Base-by-base conservation (phyloP, 1,139 yeast genomes). In the Scheffersomyces parashehatae region DNA sequence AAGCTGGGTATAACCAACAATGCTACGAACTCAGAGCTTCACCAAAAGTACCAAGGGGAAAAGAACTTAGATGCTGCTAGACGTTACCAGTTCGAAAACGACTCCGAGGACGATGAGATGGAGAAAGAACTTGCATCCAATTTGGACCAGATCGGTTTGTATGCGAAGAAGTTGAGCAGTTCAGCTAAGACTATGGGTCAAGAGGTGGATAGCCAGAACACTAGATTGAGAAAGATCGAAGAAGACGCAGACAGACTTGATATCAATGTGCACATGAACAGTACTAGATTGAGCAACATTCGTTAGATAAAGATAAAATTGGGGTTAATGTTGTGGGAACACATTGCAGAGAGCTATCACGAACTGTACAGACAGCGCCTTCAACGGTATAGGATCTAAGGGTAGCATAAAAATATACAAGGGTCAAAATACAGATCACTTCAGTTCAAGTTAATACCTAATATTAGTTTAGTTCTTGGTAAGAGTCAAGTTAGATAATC, bases 61-160 rank as follows among this genome's bases (percentile, higher is more conserved):
- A 64, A 70, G 48, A 65, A 75, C 43, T 69, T 79, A 44, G 65
- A 65, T 29, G 77, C 75, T 11, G 83, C 84, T 1, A 58, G 67
- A 50, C 48, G 79, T 42, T 75, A 75, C 56, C 81, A 75, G 53
- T 75, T 75, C 55, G 81, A 75, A 54, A 70, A 72, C 46, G 84
- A 80, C 56, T 71, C 73, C 39, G 84, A 79, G 53, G 85, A 80
- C 54, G 84, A 80, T 50, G 81, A 75, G 46, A 74, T 77, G 73
- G 85, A 80, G 54, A 78, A 78, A 53, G 83, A 80, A 50, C 66
- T 78, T 55, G 77, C 81, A 10, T 53, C 64, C 43, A 80, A 80
- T 54, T 67, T 80, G 60, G 82, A 78, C 48, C 81, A 77, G 62
- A 80, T 81, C 36, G 74, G 73, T 2, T 60, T 62, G 39, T 68